phyloP scores from a whole-genome alignment of 495 filamentous ascomycete species.

The Talaromyces ruber region DNA sequence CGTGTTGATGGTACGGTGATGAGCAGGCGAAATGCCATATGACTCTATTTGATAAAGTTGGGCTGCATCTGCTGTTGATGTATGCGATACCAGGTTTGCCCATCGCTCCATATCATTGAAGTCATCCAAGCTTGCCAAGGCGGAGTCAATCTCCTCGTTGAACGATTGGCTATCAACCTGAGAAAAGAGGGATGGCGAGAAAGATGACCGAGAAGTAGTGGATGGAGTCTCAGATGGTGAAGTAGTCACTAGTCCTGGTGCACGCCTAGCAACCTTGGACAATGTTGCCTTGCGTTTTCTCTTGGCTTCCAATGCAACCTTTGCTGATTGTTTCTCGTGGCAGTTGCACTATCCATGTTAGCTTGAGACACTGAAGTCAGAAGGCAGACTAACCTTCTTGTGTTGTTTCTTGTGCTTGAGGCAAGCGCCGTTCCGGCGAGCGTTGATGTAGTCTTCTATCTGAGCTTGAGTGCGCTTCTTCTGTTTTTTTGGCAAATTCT shows the following conservation, averaged over 20 bases:
- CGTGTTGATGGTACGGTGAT: background rate
- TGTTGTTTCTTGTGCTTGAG: conserved; percentile 42
- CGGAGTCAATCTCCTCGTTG: background rate
- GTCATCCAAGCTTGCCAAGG: background rate
- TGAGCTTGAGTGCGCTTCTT: conserved; percentile 37
- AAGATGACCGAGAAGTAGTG: background rate
- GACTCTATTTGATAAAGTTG: background rate
- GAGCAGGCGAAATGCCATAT: background rate
- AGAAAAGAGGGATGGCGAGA: background rate
- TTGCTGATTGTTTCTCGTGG: conserved; percentile 16
- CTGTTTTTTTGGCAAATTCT: conserved; percentile 37
- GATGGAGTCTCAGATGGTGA: background rate
- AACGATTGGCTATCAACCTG: background rate
- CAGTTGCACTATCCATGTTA: conserved; percentile 35
- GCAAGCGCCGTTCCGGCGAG: conserved; percentile 35
- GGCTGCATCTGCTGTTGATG: background rate
- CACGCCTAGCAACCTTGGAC: background rate
- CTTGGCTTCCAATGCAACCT: background rate
- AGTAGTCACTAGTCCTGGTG: background rate
- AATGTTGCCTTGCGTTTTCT: background rate
- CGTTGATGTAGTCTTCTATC: conserved; percentile 42
- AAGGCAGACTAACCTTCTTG: conserved; percentile 28
- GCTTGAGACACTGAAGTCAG: conserved; percentile 3
- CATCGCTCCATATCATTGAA: background rate
- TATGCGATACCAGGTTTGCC: background rate